Conservation (phyloP, 768 basidiomycete species). For the Glaciozyma martinii region DNA sequence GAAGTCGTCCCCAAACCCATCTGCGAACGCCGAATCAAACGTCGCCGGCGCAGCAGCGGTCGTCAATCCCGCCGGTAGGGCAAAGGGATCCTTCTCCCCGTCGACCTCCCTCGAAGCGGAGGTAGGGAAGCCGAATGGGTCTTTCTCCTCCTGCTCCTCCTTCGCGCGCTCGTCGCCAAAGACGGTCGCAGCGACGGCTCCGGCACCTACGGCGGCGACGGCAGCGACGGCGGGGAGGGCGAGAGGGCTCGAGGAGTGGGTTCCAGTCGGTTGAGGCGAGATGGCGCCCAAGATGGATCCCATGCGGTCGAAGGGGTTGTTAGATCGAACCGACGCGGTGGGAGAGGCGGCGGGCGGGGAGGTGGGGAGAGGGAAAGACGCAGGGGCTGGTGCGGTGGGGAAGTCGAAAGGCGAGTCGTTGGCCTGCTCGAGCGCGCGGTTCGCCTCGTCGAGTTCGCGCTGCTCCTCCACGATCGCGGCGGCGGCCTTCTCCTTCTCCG, state of each 20-base stretch:
- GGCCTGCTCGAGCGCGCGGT: background rate
- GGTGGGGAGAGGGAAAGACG: slow-evolving; percentile 8
- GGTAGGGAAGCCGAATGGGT: slow-evolving; percentile 29
- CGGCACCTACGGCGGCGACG: slow-evolving; percentile 19
- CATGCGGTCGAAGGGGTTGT: slow-evolving; percentile 33
- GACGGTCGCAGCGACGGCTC: slow-evolving; percentile 13
- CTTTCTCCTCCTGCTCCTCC: slow-evolving; percentile 45
- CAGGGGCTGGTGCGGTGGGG: slow-evolving; percentile 1
- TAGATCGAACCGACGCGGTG: slow-evolving; percentile 12
- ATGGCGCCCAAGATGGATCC: slow-evolving; percentile 1
- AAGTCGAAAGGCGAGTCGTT: slow-evolving; percentile 2
- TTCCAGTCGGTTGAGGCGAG: slow-evolving; percentile 10
- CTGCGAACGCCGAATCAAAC: slow-evolving; percentile 38
- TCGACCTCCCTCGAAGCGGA: slow-evolving; percentile 31
- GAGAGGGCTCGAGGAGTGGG: background rate
- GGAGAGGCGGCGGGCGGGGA: slow-evolving; percentile 17
- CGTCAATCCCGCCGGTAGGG: background rate
- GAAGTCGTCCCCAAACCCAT: slow-evolving; percentile 25
- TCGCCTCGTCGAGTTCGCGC: background rate
- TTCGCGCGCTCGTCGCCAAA: slow-evolving; percentile 50
- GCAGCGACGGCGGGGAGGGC: slow-evolving; percentile 10
- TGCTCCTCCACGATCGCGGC: slow-evolving; percentile 46
- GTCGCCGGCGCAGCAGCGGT: slow-evolving; percentile 1
- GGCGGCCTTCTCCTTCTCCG: slow-evolving; percentile 59
- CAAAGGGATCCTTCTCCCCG: slow-evolving; percentile 32